phyloP scores from a whole-genome alignment of 257 asterid genomes.

The Scutellaria barbata region DNA sequence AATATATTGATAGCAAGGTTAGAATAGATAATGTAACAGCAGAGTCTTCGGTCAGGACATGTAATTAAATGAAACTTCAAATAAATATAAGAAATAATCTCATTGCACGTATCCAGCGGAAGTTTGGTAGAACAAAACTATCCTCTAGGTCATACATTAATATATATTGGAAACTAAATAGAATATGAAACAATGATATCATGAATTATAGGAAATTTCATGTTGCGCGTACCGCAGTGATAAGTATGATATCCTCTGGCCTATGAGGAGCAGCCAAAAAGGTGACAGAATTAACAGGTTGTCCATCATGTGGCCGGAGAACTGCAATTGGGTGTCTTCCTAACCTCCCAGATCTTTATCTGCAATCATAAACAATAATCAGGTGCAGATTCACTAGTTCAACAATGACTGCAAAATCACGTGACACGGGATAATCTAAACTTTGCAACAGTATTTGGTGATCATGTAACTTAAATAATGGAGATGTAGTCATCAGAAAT shows the following conservation, averaged over 20 bases:
- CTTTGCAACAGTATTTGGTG: slow-evolving; percentile 23
- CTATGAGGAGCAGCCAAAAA: slow-evolving; percentile 84
- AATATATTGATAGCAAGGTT: slow-evolving; percentile 23
- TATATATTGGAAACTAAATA: neutral
- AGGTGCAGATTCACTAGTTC: slow-evolving; percentile 7
- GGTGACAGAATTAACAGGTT: slow-evolving; percentile 92
- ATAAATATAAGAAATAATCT: neutral
- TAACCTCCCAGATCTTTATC: slow-evolving; percentile 98
- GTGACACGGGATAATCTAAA: slow-evolving; percentile 2
- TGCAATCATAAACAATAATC: slow-evolving; percentile 45
- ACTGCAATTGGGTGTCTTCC: slow-evolving; percentile 89
- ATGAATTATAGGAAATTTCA: neutral
- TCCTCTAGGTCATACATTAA: neutral
- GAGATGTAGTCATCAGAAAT: slow-evolving; percentile 1
- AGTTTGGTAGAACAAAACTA: neutral
- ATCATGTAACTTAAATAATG: slow-evolving; percentile 16
- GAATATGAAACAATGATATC: neutral
- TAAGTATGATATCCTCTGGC: slow-evolving; percentile 92
- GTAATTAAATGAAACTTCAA: neutral
- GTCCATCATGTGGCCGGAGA: slow-evolving; percentile 89
- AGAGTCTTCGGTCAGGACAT: neutral
- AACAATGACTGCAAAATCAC: slow-evolving; percentile 16
- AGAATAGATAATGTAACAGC: slow-evolving; percentile 39
- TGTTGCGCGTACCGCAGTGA: slow-evolving; percentile 78
- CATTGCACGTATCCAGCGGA: neutral